These are phyloP conservation scores for Calonectria henricotiae DNA, from an alignment of 2,329 filamentous ascomycete species.

Conservation along the genomic window DNA sequence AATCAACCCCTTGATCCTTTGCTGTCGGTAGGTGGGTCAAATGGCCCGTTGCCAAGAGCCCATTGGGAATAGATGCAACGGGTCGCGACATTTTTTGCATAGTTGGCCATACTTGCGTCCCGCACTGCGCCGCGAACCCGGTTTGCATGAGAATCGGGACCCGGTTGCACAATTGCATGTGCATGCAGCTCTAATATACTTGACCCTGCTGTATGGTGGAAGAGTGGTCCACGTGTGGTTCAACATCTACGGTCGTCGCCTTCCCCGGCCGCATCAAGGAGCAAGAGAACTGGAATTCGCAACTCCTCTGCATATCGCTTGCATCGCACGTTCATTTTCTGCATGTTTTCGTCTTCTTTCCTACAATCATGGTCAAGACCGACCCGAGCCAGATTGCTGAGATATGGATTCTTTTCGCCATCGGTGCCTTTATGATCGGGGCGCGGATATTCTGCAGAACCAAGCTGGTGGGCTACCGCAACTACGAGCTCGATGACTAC, in stretches of 20 bases:
- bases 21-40: background rate
- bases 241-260: background rate
- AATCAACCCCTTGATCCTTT: background rate
- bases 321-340: slow-evolving; percentile 2
- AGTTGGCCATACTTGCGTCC: background rate
- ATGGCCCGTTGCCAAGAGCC: background rate
- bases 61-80: background rate
- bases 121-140: slow-evolving; percentile 8
- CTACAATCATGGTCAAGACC: slow-evolving; percentile 14
- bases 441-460: slow-evolving; percentile 55
- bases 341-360: slow-evolving; percentile 1
- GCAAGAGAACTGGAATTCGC: background rate
- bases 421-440: slow-evolving; percentile 55
- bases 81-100: background rate
- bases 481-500: slow-evolving; percentile 47
- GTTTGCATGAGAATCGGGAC: background rate
- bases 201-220: background rate
- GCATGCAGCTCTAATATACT: background rate
- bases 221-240: slow-evolving; percentile 1
- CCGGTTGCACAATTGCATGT: background rate
- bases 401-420: slow-evolving; percentile 58
- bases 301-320: slow-evolving; percentile 5
- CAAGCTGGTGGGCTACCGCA: slow-evolving; percentile 54
- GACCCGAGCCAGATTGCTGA: slow-evolving; percentile 43
- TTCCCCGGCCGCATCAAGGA: background rate